These are phyloP conservation scores for Amphicarpaea edgeworthii DNA, from an alignment of 306 rosid species.

Conservation along the genomic window DNA sequence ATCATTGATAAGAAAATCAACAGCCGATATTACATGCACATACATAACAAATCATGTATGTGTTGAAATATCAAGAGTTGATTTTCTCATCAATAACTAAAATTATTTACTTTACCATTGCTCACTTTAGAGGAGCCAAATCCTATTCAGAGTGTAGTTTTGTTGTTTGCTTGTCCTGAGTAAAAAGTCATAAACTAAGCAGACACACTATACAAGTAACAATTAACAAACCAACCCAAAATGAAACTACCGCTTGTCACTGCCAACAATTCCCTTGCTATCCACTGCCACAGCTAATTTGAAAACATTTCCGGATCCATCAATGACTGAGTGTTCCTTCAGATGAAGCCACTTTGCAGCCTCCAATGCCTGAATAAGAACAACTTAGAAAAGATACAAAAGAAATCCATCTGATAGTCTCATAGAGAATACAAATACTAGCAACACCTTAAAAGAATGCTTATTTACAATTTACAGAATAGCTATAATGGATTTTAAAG, in stretches of 20 bases:
- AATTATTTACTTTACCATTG: no score
- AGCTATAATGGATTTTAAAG: neutral
- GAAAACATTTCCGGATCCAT: constrained; percentile 79
- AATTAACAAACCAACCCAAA: constrained; percentile 26
- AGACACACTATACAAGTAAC: neutral
- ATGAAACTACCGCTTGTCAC: constrained; percentile 75
- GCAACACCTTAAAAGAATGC: neutral
- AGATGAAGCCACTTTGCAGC: constrained; percentile 83
- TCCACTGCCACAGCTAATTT: constrained; percentile 91
- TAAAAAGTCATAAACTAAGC: constrained; percentile 7
- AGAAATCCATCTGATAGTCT: constrained; percentile 2
- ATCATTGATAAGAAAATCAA: neutral
- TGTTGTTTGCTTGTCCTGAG: neutral
- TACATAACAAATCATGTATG: neutral
- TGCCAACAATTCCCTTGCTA: constrained; percentile 90
- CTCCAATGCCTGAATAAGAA: constrained; percentile 62
- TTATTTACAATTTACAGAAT: constrained; percentile 12
- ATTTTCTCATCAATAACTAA: neutral
- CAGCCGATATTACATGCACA: neutral
- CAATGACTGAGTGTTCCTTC: constrained; percentile 77
- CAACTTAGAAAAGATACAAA: constrained; percentile 33
- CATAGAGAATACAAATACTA: neutral
- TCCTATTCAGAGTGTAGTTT: neutral
- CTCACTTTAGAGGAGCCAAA: neutral
- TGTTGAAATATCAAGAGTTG: neutral